Evolutionary conservation across 768 basidiomycete species (phyloP).

Genomic region (Agaricus blazei): DNA sequence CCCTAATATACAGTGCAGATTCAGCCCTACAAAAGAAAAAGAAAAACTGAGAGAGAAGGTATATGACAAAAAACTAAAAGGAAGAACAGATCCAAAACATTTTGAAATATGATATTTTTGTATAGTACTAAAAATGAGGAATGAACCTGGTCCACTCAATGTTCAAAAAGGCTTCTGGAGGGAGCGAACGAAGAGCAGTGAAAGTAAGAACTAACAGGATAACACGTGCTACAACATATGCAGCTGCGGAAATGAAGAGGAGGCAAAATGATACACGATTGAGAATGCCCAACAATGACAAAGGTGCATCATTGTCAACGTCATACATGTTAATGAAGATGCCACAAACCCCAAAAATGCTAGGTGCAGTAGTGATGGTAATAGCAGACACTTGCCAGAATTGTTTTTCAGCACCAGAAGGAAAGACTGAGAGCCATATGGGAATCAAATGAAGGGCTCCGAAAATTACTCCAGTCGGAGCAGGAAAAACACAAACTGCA

Average conservation of each 20-base stretch:
- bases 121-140: neutral
- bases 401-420: neutral
- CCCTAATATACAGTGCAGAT: too few species aligned
- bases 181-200: too few species aligned
- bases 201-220: neutral
- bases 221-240: conserved; percentile 6
- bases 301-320: neutral
- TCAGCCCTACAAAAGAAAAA: too few species aligned
- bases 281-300: too few species aligned
- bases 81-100: too few species aligned
- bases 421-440: neutral
- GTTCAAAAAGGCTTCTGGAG: too few species aligned
- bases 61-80: too few species aligned
- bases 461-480: neutral
- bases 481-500: neutral
- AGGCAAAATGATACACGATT: neutral
- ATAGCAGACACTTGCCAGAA: neutral
- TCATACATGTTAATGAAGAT: neutral
- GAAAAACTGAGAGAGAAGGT: too few species aligned
- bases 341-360: neutral
- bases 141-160: too few species aligned
- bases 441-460: conserved; percentile 3
- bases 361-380: neutral
- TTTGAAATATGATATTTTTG: too few species aligned
- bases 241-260: neutral